Evolutionary conservation across 305 asterid genomes (phyloP).

Genomic region (Fraxinus sp.): DNA sequence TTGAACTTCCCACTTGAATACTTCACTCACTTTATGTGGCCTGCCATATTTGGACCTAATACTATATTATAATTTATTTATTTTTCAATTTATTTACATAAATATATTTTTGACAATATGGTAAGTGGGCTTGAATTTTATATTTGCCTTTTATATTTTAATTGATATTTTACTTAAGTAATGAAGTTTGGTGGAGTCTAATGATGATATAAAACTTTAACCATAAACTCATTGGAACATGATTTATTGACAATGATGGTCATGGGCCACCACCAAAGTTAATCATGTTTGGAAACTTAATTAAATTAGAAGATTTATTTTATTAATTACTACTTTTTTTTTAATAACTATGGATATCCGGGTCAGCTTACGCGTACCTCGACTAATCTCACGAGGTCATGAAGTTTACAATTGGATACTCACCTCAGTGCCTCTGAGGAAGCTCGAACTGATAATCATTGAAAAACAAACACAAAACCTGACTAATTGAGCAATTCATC

Average conservation of each 20-base stretch:
- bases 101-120: background rate
- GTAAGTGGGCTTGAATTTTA: background rate
- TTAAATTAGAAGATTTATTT: background rate
- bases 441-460: no score
- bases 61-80: background rate
- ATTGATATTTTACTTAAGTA: background rate
- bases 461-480: no score
- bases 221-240: background rate
- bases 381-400: no score
- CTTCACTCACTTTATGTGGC: background rate
- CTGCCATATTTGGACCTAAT: background rate
- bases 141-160: background rate
- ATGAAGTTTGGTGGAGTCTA: background rate
- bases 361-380: no score
- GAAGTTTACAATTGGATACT: no score
- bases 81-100: background rate
- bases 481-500: no score
- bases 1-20: constrained; percentile 12
- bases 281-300: background rate
- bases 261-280: background rate
- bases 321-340: background rate
- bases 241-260: background rate
- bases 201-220: background rate
- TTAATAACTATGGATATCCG: no score
- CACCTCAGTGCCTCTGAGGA: no score